Base-by-base conservation (phyloP, 116 monocot species). In the Posidonia oceanica region DNA sequence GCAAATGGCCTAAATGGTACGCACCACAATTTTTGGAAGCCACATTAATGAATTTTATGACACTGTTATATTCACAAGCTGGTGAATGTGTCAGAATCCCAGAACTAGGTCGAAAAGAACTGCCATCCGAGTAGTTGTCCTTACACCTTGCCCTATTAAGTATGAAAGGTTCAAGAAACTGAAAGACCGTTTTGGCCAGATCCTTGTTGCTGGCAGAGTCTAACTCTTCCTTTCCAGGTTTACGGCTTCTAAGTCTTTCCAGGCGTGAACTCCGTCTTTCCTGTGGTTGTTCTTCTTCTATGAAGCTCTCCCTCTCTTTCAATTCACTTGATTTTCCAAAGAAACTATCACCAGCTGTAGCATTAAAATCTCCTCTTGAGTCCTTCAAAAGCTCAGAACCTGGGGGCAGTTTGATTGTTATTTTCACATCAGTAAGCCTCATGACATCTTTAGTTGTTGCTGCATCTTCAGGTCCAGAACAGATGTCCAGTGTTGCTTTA, bases 191-290 rank as follows among this genome's bases (percentile, higher is more conserved):
- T 78, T 91, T 84, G 58, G 75, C 87, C 54, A 76, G 68, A 80
- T 88, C 85, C 75, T 80, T 89, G 55, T 66, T 65, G 71, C 58
- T 73, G 16, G 78, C 40, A 63, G 61, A 82, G 76, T 89, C 92
- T 56, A 81, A 53, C 15, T 97, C 92, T 63, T 92, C 97, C 77
- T 89, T 97, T 52, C 85, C 89, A 57, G 80, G 83, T 78, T 97
- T 97, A 57, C 92, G 92, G 79, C 92, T 92, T 86, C 89, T 87
- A 36, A 97, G 85, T 70, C 92, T 83, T 82, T 92, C 97, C 72
- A 97, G 83, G 73, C 92, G 89, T 74, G 84, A 79, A 59, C 91
- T 92, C 69, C 97, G 83, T 75, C 97, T 89, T 80, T 92, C 97
- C 23, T 92, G 89, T 68, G 73, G 82, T 72, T 97, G 97, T 52